phyloP scores from a whole-genome alignment of 495 filamentous ascomycete genomes.

The Aspergillus heteromorphus region DNA sequence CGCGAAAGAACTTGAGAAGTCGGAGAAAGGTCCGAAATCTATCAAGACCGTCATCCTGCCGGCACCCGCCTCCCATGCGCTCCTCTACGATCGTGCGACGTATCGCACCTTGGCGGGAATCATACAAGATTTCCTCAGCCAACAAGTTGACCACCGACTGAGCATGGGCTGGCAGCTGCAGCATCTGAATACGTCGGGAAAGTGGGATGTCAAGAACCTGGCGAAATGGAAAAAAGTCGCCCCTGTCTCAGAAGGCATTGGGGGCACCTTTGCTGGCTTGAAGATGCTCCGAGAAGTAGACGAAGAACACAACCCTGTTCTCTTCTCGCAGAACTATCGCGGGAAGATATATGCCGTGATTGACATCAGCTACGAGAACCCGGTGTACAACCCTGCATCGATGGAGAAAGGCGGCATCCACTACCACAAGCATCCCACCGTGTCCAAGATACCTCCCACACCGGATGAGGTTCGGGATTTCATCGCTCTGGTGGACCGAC shows the following conservation, averaged over 20 bases:
- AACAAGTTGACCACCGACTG: slow-evolving; percentile 70
- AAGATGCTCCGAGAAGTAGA: slow-evolving; percentile 87
- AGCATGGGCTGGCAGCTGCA: slow-evolving; percentile 86
- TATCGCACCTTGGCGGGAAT: slow-evolving; percentile 73
- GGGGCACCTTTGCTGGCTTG: slow-evolving; percentile 71
- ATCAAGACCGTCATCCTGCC: slow-evolving; percentile 71
- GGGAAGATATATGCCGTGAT: slow-evolving; percentile 67
- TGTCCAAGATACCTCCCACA: slow-evolving; percentile 85
- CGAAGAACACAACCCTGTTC: slow-evolving; percentile 69
- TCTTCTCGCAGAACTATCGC: slow-evolving; percentile 65
- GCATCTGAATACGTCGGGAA: slow-evolving; percentile 77
- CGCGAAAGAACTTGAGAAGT: slow-evolving; percentile 8
- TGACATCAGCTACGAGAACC: slow-evolving; percentile 82
- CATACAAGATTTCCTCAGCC: slow-evolving; percentile 72
- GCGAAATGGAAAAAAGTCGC: slow-evolving; percentile 78
- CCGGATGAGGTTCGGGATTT: slow-evolving; percentile 71
- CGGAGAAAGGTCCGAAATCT: slow-evolving; percentile 30
- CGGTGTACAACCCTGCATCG: slow-evolving; percentile 75
- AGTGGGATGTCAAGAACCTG: slow-evolving; percentile 98
- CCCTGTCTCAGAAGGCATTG: slow-evolving; percentile 73
- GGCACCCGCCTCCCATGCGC: slow-evolving; percentile 71
- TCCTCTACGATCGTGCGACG: slow-evolving; percentile 74
- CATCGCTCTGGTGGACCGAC: slow-evolving; percentile 68
- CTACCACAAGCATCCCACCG: slow-evolving; percentile 85
- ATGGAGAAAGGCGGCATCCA: slow-evolving; percentile 66